Conservation (phyloP, 495 filamentous ascomycete species). For the Pyronema omphalodes region DNA sequence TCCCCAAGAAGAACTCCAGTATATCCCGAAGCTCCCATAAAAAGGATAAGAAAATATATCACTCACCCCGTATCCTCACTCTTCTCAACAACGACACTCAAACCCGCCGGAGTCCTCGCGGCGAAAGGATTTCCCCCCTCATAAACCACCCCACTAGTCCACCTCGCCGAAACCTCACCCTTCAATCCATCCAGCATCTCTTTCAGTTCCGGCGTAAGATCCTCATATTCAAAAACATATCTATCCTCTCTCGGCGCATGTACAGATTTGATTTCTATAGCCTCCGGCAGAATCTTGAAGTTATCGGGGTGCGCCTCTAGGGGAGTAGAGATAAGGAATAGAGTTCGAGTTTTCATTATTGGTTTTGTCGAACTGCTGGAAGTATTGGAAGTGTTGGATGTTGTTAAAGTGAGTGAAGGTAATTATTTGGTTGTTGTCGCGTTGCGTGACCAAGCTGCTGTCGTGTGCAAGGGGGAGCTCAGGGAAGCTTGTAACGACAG, state of each 20-base stretch:
- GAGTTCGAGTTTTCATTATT: slow-evolving; percentile 71
- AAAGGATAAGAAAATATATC: neutral
- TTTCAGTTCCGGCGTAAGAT: slow-evolving; percentile 53
- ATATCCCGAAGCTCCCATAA: neutral
- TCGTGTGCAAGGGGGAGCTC: no score
- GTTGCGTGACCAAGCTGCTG: no score
- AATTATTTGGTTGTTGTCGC: no score
- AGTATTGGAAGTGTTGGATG: no score
- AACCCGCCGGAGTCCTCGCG: slow-evolving; percentile 54
- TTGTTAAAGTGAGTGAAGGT: no score
- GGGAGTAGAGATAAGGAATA: slow-evolving; percentile 49
- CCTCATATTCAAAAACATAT: slow-evolving; percentile 49
- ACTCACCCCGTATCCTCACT: no score
- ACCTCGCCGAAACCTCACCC: slow-evolving; percentile 57
- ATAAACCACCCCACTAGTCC: slow-evolving; percentile 43
- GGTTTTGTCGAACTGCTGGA: neutral
- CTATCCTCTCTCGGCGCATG: slow-evolving; percentile 63
- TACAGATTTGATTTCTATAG: slow-evolving; percentile 32
- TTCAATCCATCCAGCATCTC: slow-evolving; percentile 44
- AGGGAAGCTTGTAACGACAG: no score
- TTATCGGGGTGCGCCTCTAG: slow-evolving; percentile 43
- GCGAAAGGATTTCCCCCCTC: slow-evolving; percentile 46
- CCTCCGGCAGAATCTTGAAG: slow-evolving; percentile 32
- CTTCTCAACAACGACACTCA: no score
- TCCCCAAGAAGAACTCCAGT: no score